Base-by-base conservation (phyloP, 495 filamentous ascomycete genomes). In the Neurospora sp. region DNA sequence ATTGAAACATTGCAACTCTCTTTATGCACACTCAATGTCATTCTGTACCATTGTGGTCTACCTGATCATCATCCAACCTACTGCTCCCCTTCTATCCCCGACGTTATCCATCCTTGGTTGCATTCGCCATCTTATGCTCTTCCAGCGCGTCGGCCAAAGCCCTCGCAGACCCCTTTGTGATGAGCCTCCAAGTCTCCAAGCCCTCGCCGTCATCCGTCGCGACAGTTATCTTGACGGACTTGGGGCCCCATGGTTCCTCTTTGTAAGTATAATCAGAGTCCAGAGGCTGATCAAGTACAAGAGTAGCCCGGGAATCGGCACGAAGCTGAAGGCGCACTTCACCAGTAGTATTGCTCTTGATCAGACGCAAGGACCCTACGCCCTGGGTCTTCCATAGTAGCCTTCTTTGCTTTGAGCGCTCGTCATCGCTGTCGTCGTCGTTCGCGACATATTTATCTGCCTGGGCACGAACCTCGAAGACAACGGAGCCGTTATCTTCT, bases 401-500 rank as follows among this genome's bases (percentile, higher is more conserved):
- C 82, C 12, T 72, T 78, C 72, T 80, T 72, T 38, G 37, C 37
- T 38, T 38, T 1, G 37, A 38, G 37, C 37, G 0, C 37, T 38
- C 37, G 0, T 77, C 76, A 2, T 83, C 83, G 20, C 86, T 80
- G 31, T 80, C 78, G 20, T 75, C 79, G 10, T 79, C 77, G 37
- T 76, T 38, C 37, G 37, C 0, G 39, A 82, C 78, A 38, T 81
- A 84, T 77, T 90, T 89, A 71, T 90, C 78, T 7, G 86, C 91
- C 77, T 90, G 91, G 40, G 88, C 87, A 60, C 88, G 87, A n/a
- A 88, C 85, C 74, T 93, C 88, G 75, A 89, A 86, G 6, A 91
- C 75, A 20, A 89, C 82, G 27, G 86, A 83, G 77, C 93, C 92
- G 71, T 93, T 84, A 76, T 93, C 91, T 77, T 93, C 92, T 8